Conservation (phyloP, 2,329 filamentous ascomycete species). For the Pseudopyrenochaeta lycopersici region DNA sequence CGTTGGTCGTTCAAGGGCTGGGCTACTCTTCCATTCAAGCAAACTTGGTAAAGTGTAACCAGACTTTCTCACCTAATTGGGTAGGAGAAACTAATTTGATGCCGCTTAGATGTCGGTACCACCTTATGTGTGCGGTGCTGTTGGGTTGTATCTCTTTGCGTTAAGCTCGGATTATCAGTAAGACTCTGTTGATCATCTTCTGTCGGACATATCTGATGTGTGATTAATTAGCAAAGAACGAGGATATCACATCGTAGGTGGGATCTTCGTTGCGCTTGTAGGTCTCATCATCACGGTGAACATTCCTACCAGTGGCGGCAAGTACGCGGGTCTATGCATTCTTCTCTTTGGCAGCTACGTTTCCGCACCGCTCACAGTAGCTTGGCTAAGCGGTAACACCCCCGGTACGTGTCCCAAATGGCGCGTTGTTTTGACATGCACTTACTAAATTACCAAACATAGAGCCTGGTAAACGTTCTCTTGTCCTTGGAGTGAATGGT, state of each 20-base stretch:
- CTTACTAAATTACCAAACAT: not conserved
- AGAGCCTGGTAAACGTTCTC: constrained; percentile 29
- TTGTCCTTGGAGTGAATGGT: constrained; percentile 31
- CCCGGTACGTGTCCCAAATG: constrained; percentile 10
- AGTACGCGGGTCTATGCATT: constrained; percentile 31
- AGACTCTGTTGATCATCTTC: not conserved
- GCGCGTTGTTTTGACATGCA: not conserved
- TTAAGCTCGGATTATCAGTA: constrained; percentile 54
- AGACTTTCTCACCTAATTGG: no score
- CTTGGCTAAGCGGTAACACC: constrained; percentile 35
- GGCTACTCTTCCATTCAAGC: constrained; percentile 25
- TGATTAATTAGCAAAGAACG: constrained; percentile 15
- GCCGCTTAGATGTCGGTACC: constrained; percentile 53
- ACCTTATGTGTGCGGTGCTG: constrained; percentile 58
- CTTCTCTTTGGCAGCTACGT: constrained; percentile 35
- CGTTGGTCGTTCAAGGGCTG: constrained; percentile 56
- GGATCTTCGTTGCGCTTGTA: constrained; percentile 54
- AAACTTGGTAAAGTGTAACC: constrained; percentile 20
- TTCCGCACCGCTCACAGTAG: constrained; percentile 30
- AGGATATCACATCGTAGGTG: constrained; percentile 54
- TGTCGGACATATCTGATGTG: not conserved
- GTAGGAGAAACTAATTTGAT: not conserved
- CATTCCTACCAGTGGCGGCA: constrained; percentile 2
- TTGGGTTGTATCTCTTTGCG: constrained; percentile 56
- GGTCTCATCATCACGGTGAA: constrained; percentile 27